phyloP scores from a whole-genome alignment of 768 basidiomycete genomes.

The Megacollybia marginata region DNA sequence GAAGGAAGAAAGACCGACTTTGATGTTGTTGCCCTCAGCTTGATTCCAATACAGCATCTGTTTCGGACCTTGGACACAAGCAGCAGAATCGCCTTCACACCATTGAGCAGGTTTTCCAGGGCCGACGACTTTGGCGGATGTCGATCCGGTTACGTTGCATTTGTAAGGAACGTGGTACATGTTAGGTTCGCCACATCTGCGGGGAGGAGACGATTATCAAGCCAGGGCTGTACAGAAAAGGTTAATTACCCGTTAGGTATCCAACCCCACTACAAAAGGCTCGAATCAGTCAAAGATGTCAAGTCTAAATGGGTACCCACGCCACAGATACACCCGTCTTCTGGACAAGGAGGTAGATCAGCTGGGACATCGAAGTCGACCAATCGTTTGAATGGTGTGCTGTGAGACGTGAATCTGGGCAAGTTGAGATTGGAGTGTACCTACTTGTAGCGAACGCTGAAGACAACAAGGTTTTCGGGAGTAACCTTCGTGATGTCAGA shows the following conservation, averaged over 20 bases:
- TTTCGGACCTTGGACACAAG: constrained; percentile 41
- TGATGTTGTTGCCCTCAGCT: constrained; percentile 38
- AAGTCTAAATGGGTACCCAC: background rate
- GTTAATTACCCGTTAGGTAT: constrained; percentile 34
- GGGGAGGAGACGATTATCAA: background rate
- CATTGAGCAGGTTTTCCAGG: constrained; percentile 38
- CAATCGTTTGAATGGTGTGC: constrained; percentile 47
- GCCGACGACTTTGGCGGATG: constrained; percentile 30
- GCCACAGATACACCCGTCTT: constrained; percentile 34
- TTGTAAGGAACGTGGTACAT: constrained; percentile 41
- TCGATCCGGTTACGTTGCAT: constrained; percentile 42
- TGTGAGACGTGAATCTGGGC: constrained; percentile 8
- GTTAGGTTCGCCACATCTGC: constrained; percentile 48
- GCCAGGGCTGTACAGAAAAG: background rate
- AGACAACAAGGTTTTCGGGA: constrained; percentile 42
- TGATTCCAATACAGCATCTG: constrained; percentile 55
- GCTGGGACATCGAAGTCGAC: constrained; percentile 40
- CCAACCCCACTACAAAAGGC: constrained; percentile 41
- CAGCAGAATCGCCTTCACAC: constrained; percentile 38
- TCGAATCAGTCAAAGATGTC: background rate
- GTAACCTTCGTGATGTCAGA: constrained; percentile 41
- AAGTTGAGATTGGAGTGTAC: background rate
- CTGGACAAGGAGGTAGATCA: constrained; percentile 40
- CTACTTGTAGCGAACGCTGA: constrained; percentile 13
- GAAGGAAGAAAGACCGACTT: background rate